Evolutionary conservation across 2,329 filamentous ascomycete genomes (phyloP), one percentile per base, ranked within the genome.

Genomic region (Alternaria ventricosa): DNA sequence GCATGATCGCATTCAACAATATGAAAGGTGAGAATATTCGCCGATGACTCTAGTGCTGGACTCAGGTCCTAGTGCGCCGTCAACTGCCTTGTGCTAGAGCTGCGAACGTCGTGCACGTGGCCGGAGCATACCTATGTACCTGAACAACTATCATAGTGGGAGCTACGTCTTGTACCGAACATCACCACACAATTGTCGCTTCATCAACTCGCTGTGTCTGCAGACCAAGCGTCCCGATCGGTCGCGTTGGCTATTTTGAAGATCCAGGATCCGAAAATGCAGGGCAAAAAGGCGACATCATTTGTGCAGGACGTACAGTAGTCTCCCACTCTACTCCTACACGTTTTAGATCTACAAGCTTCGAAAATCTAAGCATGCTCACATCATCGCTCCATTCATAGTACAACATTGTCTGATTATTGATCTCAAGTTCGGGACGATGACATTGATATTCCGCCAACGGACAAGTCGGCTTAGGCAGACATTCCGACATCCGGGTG

Each of bases 101-200:
- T 33, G 55, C 50, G 51, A 55, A 57, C 41, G 51, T 62, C 18
- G 49, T 41, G 56, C 60, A 55, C 55, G 55, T 50, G 45, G 44
- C 55, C 47, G 45, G 41, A 46, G 36, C 20, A 20, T 28, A 27
- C n/a, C 44, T 45, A 46, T 28, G 45, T 18, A 20, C 30, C 33
- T 50, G 30, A 51, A 46, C 51, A 12, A 53, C 28, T 36, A 15
- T 25, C 9, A 20, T n/a, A 23, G 20, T 53, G 30, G 28, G 49
- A 53, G 20, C 49, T 36, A 41, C 20, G 30, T 41, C 20, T 36
- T 53, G 28, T 53, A 53, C 30, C 49, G 11, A 53, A 53, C 49
- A 53, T n/a, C n/a, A 13, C 13, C 30, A 13, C 13, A 36, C 22
- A 49, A 23, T 22, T 53, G 41, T 47, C 46, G 36, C 41, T 23